Percentiles rank a stretch among this genome's conserved stretches.
Conservation (phyloP, 768 basidiomycete species). For the Leccinum uliginosum region DNA sequence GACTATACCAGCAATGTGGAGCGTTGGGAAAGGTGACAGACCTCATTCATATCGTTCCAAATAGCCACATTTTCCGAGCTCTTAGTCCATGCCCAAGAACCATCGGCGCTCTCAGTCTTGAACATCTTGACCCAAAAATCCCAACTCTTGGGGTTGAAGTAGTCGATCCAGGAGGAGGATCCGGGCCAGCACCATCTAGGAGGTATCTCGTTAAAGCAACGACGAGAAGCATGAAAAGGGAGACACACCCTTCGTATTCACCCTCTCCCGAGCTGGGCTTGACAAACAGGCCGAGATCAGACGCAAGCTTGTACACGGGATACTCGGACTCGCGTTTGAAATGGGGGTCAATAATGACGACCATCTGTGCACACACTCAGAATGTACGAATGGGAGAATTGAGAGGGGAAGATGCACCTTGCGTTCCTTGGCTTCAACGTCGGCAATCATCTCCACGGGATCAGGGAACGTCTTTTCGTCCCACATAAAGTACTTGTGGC, state of each 20-base stretch:
- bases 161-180: constrained; percentile 94
- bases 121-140: constrained; percentile 89
- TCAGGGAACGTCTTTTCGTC: constrained; percentile 89
- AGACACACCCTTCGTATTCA: constrained; percentile 76
- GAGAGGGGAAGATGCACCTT: constrained; percentile 51
- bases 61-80: constrained; percentile 84
- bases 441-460: constrained; percentile 88
- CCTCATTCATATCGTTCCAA: constrained; percentile 99
- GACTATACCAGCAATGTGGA: background rate
- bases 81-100: constrained; percentile 70
- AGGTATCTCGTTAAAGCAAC: background rate
- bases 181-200: constrained; percentile 92
- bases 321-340: constrained; percentile 78
- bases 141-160: constrained; percentile 89
- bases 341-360: constrained; percentile 96
- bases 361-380: constrained; percentile 60
- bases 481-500: constrained; percentile 98
- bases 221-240: background rate
- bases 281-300: constrained; percentile 75
- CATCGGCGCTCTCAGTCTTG: constrained; percentile 50
- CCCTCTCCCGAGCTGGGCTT: constrained; percentile 75
- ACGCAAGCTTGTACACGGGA: constrained; percentile 81
- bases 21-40: constrained; percentile 27
- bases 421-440: constrained; percentile 77
- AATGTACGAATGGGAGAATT: background rate